Base-by-base conservation (phyloP, 208 protist species). In the Leishmania lainsoni region DNA sequence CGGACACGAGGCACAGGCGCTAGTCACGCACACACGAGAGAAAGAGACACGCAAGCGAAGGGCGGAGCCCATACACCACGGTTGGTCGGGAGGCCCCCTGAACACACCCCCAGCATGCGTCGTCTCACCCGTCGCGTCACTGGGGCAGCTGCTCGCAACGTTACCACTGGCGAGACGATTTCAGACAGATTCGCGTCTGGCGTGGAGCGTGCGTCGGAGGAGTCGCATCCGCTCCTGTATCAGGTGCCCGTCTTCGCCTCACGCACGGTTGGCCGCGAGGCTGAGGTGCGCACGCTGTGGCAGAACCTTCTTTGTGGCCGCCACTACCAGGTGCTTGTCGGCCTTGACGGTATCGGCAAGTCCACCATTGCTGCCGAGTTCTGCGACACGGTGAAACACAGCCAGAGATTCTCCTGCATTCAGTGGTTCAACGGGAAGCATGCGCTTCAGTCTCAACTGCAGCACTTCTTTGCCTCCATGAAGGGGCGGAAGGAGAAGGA, bases 311-410 rank as follows among this genome's bases (percentile, higher is more conserved):
- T 98, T 20, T 16, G 84, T 0, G 92, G 93, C 2, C 88, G 88
- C 2, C 93, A 86, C 45, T 73, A 85, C n/a, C 94, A 98, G 78
- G 80, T 89, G n/a, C 80, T 98, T 14, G 63, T 76, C 26, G 94
- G 93, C 35, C 87, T 92, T 59, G 93, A 98, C 54, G 94, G 94
- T 59, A 89, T 98, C 65, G 94, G 94, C 42, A 98, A 98, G 82
- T 96, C 94, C 0, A 91, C 93, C 1, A 58, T 98, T n/a, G 93
- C 92, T 2, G 93, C 91, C 0, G 93, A 95, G 81, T 96, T 98
- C 65, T 95, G 92, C 74, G 91, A 96, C 45, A 81, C 89, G 1
- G 93, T 87, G 45, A 81, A 87, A 20, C 90, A 90, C 39, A 95
- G 92, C 74, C 83, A 86, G 35, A 90, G 93, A 14, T 98, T 98